Conservation (phyloP, 371 early-diverging fungal species). For the Mucor saturninus region DNA sequence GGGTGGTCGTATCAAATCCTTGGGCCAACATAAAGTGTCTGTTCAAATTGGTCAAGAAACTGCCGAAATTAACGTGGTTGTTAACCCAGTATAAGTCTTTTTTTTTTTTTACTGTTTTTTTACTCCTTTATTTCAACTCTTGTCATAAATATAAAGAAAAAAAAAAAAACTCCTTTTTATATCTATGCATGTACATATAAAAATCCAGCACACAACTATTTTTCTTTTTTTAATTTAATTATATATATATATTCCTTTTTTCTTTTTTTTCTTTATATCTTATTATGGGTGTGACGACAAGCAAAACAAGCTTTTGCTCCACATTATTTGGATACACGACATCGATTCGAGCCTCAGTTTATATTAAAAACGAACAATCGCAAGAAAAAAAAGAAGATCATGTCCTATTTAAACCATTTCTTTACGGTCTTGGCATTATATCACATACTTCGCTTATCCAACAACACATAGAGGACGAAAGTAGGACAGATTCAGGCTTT, state of each 20-base stretch:
- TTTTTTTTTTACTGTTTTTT: not conserved
- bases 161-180: conserved; percentile 9
- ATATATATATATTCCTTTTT: not conserved
- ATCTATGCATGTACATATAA: conserved; percentile 14
- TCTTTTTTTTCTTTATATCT: not conserved
- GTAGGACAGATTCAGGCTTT: conserved; percentile 33
- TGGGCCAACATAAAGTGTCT: conserved; percentile 42
- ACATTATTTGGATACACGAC: conserved; percentile 16
- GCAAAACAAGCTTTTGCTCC: conserved; percentile 4
- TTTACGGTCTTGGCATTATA: conserved; percentile 19
- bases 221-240: conserved; percentile 7
- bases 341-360: conserved; percentile 3
- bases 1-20: conserved; percentile 50
- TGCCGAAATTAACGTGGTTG: conserved; percentile 34
- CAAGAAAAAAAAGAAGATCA: conserved; percentile 9
- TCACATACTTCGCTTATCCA: not conserved
- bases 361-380: not conserved
- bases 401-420: conserved; percentile 20
- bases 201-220: not conserved
- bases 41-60: conserved; percentile 35
- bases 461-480: not conserved
- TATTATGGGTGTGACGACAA: conserved; percentile 2
- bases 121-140: not conserved
- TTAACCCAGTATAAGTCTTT: conserved; percentile 30
- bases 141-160: conserved; percentile 1